Base-by-base conservation (phyloP, 345 rosid genomes). In the Populus ilicifolia region DNA sequence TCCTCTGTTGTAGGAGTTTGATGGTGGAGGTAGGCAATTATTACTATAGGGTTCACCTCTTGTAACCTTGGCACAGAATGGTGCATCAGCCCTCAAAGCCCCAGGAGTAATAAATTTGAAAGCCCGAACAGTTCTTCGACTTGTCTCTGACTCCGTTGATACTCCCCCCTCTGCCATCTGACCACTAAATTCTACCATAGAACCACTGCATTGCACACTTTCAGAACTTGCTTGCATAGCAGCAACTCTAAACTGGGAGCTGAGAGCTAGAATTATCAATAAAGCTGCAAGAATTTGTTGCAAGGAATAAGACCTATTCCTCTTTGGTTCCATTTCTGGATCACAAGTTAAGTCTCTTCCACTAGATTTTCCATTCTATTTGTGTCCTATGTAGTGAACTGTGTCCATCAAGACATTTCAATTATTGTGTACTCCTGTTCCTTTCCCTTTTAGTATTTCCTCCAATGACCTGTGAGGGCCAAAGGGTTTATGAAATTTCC, bases 1-100 rank as follows among this genome's bases (percentile, higher is more conserved):
- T 1, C 82, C 85, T 69, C 82, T 76, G 21, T 8, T 23, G 16
- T 76, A 61, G 5, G 2, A 20, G 61, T 82, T 82, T n/a, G 75
- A 76, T 0, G 56, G 25, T 1, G 71, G 68, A 72, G 82, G 72
- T 8, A 79, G 38, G 77, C 85, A 82, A 21, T 48, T 75, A 16
- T 16, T 41, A 11, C 13, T 25, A 62, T 73, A 83, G 20, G 80
- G 78, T 1, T 12, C 11, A 23, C 82, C 82, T 33, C 50, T 75
- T 66, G 6, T 18, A 9, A 6, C 44, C 6, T 21, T 72, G 2
- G 59, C 66, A 48, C 83, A 80, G 0, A 33, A 59, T 1, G 83
- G 71, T 39, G 2, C 5, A 65, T 77, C 73, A 2, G 20, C 10
- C 76, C 21, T 38, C 9, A 79, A 67, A 35, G 78, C 80, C 5